A percentile compares a stretch with the other conserved stretches of the same genome.
Conservation (phyloP, 257 asterid species). For the Penstemon davidsonii region DNA sequence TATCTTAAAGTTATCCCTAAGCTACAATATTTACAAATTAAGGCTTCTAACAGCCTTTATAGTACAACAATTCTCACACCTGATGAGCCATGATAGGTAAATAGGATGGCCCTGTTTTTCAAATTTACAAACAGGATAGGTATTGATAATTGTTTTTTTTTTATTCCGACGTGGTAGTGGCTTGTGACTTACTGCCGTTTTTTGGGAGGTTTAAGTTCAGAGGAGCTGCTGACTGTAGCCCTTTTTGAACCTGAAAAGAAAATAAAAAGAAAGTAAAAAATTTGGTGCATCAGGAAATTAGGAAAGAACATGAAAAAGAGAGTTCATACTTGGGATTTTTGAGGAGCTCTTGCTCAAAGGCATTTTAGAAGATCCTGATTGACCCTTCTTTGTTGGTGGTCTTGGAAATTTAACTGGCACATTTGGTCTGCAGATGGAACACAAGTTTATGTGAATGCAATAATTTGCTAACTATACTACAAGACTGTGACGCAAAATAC, state of each 20-base stretch:
- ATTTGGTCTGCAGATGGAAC: slow-evolving; percentile 40
- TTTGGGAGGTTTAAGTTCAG: slow-evolving; percentile 47
- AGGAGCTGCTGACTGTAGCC: slow-evolving; percentile 40
- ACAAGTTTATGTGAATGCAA: background rate
- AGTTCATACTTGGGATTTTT: slow-evolving; percentile 54
- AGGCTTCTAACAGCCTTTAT: slow-evolving; percentile 4
- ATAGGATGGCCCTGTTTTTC: slow-evolving; percentile 22
- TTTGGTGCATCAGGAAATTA: background rate
- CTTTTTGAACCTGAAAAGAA: slow-evolving; percentile 55
- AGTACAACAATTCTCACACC: slow-evolving; percentile 34
- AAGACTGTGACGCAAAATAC: too few relatives aligned
- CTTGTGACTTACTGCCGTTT: slow-evolving; percentile 48
- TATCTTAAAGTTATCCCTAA: background rate
- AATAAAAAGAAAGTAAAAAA: slow-evolving; percentile 11
- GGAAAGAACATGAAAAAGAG: slow-evolving; percentile 6
- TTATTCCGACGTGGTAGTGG: background rate
- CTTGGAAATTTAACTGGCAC: slow-evolving; percentile 56
- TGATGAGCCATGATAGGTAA: slow-evolving; percentile 23
- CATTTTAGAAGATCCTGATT: slow-evolving; percentile 48
- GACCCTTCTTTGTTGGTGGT: slow-evolving; percentile 54
- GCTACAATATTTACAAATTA: slow-evolving; percentile 26
- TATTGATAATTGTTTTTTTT: background rate
- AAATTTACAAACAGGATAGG: slow-evolving; percentile 32
- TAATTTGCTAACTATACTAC: too few relatives aligned
- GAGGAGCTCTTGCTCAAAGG: slow-evolving; percentile 61